Base-by-base conservation (phyloP, 306 rosid genomes). In the Comarum palustre region DNA sequence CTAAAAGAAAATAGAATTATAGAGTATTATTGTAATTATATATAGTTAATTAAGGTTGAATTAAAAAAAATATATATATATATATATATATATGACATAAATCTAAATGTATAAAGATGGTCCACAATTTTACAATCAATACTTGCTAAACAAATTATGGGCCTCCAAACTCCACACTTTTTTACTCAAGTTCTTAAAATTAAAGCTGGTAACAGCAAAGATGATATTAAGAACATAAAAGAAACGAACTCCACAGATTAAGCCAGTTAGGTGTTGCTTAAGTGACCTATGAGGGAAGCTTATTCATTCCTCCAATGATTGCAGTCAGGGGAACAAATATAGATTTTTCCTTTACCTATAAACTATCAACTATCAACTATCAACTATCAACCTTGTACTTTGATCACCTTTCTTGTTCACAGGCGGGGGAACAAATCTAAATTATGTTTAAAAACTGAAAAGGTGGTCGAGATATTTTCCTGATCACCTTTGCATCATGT, bases 291-390 rank as follows among this genome's bases (percentile, higher is more conserved):
- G 20, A 10, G 2, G 5, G 34, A 1, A 2, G 6, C 4, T 70
- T 51, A 51, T 8, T 24, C 12, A 1, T 24, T 15, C 7, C 4
- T 22, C 2, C 36, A 6, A 48, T 63, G 70, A 47, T 13, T 22
- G 24, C 47, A 4, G 71, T 62, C 71, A n/a, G 41, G 68, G 77
- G 51, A 73, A 22, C 63, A 62, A 63, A 48, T 48, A 63, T 73
- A 13, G 1, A 70, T 13, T 32, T 34, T 50, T 1, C 12, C 22
- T 13, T 19, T 0, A 20, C 4, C 3, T 4, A n/a, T 54, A 54
- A 1, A 58, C 5, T 32, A 66, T n/a, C n/a, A n/a, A n/a, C n/a
- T n/a, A n/a, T n/a, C n/a, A n/a, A n/a, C n/a, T n/a, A n/a, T n/a
- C n/a, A n/a, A n/a, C n/a, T 14, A 3, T 11, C 10, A 38, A 8